phyloP scores from a whole-genome alignment of 176 grass and related monocot genomes.

The Carex kokanica region DNA sequence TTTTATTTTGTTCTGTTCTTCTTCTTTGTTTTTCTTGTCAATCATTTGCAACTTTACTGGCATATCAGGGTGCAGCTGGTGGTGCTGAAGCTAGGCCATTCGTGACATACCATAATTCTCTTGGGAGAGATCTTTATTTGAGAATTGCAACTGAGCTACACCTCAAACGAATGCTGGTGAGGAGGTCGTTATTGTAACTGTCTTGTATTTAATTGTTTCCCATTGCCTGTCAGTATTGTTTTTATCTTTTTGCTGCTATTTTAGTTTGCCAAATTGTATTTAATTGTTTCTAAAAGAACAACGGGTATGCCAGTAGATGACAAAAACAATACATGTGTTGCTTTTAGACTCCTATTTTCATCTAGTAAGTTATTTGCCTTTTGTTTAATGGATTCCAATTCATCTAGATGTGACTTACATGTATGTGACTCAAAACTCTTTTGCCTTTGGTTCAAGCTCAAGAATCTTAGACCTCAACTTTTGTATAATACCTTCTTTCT shows the following conservation, averaged over 20 bases:
- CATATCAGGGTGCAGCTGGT: conserved; percentile 73
- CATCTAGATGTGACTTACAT: too few species aligned
- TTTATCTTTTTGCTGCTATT: not conserved
- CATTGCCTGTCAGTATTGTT: not conserved
- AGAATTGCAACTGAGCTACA: conserved; percentile 97
- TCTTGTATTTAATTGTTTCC: conserved; percentile 1
- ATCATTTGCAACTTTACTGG: conserved; percentile 19
- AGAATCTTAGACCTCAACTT: too few species aligned
- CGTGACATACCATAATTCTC: conserved; percentile 94
- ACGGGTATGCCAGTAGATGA: too few species aligned
- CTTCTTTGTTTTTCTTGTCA: conserved; percentile 10
- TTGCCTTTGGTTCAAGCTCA: too few species aligned
- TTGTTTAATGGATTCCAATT: too few species aligned
- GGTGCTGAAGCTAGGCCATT: conserved; percentile 98
- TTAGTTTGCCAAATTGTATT: not conserved
- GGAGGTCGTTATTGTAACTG: conserved; percentile 27
- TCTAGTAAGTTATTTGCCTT: too few species aligned
- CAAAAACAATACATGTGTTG: too few species aligned
- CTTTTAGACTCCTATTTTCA: too few species aligned
- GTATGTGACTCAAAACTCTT: too few species aligned
- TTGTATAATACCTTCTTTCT: too few species aligned
- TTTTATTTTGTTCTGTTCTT: conserved; percentile 25
- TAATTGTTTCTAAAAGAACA: too few species aligned
- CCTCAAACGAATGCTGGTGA: conserved; percentile 98
- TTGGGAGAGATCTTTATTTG: conserved; percentile 98